These are phyloP conservation scores for Aspergillus tubingensis DNA, from an alignment of 2,329 filamentous ascomycete species.

Conservation along the genomic window DNA sequence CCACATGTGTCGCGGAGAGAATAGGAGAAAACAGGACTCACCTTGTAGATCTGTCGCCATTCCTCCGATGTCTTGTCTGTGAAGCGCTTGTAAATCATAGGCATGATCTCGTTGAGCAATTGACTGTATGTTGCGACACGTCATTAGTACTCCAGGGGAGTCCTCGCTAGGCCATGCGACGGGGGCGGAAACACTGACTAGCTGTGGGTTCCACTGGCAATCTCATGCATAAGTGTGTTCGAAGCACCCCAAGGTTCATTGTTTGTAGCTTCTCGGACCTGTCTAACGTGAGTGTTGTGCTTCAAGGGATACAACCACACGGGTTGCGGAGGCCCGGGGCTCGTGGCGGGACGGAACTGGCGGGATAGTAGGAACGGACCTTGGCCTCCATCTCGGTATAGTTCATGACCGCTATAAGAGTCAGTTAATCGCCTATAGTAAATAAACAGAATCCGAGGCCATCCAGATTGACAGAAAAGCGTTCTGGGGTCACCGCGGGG, in stretches of 20 bases:
- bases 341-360: slow-evolving; percentile 10
- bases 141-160: slow-evolving; percentile 15
- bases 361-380: slow-evolving; percentile 40
- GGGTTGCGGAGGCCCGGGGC: slow-evolving; percentile 7
- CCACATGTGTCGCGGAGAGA: neutral
- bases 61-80: slow-evolving; percentile 98
- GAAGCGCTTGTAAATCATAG: slow-evolving; percentile 99
- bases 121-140: slow-evolving; percentile 60
- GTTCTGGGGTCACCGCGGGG: neutral
- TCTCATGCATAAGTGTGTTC: slow-evolving; percentile 90
- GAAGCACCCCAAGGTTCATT: slow-evolving; percentile 96
- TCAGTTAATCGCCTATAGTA: neutral
- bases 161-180: slow-evolving; percentile 9
- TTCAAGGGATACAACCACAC: slow-evolving; percentile 1
- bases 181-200: slow-evolving; percentile 66
- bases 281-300: slow-evolving; percentile 25
- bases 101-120: slow-evolving; percentile 98
- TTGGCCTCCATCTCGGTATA: slow-evolving; percentile 90
- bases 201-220: slow-evolving; percentile 95
- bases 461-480: neutral
- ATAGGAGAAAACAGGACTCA: slow-evolving; percentile 34
- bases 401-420: slow-evolving; percentile 82
- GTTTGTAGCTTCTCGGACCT: slow-evolving; percentile 97
- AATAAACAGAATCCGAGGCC: neutral
- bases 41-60: slow-evolving; percentile 99